Evolutionary conservation across 148 eudicot species (phyloP), one percentile per base, ranked within the genome.

Genomic region (Chenopodium suecicum): DNA sequence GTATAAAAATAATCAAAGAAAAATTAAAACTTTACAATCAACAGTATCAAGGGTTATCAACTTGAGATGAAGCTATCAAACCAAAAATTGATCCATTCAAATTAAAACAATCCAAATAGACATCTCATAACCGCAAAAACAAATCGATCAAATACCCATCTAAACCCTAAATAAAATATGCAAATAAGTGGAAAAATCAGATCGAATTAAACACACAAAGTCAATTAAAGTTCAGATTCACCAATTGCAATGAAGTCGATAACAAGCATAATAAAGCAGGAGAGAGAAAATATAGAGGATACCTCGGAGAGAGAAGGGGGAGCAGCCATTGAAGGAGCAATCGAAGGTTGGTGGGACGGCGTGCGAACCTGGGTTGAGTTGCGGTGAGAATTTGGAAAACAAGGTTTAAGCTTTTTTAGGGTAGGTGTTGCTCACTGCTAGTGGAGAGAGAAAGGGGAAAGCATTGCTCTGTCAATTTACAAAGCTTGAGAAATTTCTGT

Each of bases 231-330:
- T 72, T 62, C 50, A 78, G 70, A 82, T 47, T 34, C 4, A 56
- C 22, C n/a, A 56, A 76, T 11, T 7, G 19, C 17, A 47, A 20
- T 41, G 23, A 63, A 74, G 13, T 47, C 50, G 25, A 37, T 2
- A 69, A 54, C 2, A 69, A 23, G 31, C 22, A 34, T 12, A 41
- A 32, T 41, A 47, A 47, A 46, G 44, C 10, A 34, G 29, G 11
- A 62, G 71, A 62, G 64, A 84, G 74, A 56, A 78, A 66, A 16
- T 0, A 41, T 4, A 41, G 78, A n/a, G 52, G 41, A 64, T 65
- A 86, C 88, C 86, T 83, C 77, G 46, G 86, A 56, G 13, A 83
- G 86, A 66, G 88, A 86, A 80, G 88, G 88, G 9, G 84, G 41
- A 25, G 78, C 80, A 74, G 88, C 86, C 88, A 83, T 86, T 2